A percentile compares a stretch with the other conserved stretches of the same genome.
Evolutionary conservation across 2,329 filamentous ascomycete genomes (phyloP).

Genomic region (Neofusicoccum cordaticola): DNA sequence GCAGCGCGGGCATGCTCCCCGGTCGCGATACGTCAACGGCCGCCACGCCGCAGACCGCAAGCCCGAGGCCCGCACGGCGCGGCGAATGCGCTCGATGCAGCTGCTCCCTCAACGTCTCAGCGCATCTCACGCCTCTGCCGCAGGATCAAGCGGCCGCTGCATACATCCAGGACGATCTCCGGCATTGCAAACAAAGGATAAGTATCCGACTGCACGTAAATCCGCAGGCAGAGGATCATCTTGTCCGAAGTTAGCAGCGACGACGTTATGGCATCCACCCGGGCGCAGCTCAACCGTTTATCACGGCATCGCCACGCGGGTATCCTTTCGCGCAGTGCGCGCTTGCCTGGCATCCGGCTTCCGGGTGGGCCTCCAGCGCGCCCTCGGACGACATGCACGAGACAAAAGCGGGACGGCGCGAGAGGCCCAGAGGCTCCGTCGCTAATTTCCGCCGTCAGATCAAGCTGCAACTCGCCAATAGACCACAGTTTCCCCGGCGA

Average conservation of each 20-base stretch:
- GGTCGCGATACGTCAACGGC: background rate
- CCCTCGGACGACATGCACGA: constrained; percentile 7
- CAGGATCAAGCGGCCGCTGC: constrained; percentile 4
- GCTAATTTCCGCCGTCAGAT: constrained; percentile 7
- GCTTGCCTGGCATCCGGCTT: background rate
- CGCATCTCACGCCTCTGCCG: constrained; percentile 10
- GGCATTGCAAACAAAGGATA: constrained; percentile 6
- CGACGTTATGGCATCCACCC: constrained; percentile 7
- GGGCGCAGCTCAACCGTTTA: constrained; percentile 8
- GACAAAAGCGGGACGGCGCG: constrained; percentile 12
- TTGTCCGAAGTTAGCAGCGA: constrained; percentile 3
- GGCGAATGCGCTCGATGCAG: constrained; percentile 6
- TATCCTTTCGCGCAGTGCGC: background rate
- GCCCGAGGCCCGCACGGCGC: background rate
- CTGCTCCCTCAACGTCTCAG: background rate
- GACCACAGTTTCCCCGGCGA: constrained; percentile 5
- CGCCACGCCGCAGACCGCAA: background rate
- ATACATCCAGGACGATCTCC: constrained; percentile 6
- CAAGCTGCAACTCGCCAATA: background rate
- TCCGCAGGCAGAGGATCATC: constrained; percentile 2
- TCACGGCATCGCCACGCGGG: constrained; percentile 11
- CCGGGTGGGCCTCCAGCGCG: constrained; percentile 7
- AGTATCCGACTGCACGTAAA: constrained; percentile 11
- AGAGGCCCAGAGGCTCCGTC: constrained; percentile 7
- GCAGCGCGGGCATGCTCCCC: constrained; percentile 2